A percentile compares a stretch with the other conserved stretches of the same genome.
These are phyloP conservation scores for Phytomonas sp. DNA, from an alignment of 208 protist genomes.

Conservation along the genomic window DNA sequence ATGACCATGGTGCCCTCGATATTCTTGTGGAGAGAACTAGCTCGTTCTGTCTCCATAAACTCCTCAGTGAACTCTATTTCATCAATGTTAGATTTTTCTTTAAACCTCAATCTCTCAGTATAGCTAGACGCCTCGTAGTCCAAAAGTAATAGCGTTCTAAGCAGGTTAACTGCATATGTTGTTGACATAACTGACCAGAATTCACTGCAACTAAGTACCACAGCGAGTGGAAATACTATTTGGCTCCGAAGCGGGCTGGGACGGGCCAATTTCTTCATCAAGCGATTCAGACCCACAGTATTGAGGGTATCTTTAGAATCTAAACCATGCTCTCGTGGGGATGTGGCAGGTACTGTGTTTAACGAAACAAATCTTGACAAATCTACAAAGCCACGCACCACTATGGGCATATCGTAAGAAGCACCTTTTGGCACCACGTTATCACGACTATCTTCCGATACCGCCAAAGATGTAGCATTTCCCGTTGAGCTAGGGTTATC, in stretches of 20 bases:
- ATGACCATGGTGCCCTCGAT: neutral
- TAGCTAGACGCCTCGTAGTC: slow-evolving; percentile 28
- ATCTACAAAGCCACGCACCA: neutral
- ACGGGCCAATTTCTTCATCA: neutral
- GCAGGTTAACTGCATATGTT: slow-evolving; percentile 27
- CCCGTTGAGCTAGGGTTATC: neutral
- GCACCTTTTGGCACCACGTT: neutral
- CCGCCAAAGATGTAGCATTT: neutral
- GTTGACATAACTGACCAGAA: slow-evolving; percentile 42
- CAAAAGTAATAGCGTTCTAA: slow-evolving; percentile 46
- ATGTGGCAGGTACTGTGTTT: neutral
- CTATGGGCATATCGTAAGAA: neutral
- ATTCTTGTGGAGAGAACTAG: neutral
- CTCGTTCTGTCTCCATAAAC: neutral
- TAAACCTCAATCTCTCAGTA: neutral
- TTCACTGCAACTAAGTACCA: slow-evolving; percentile 28
- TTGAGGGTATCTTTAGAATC: neutral
- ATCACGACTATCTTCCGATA: neutral
- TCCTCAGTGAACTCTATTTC: neutral
- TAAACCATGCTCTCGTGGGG: neutral
- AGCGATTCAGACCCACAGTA: neutral
- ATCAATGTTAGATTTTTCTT: neutral
- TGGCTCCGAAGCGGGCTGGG: neutral
- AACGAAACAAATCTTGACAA: neutral
- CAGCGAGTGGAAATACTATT: slow-evolving; percentile 17